These are phyloP conservation scores for Zostera marina DNA, from an alignment of 116 monocot species.

Conservation along the genomic window DNA sequence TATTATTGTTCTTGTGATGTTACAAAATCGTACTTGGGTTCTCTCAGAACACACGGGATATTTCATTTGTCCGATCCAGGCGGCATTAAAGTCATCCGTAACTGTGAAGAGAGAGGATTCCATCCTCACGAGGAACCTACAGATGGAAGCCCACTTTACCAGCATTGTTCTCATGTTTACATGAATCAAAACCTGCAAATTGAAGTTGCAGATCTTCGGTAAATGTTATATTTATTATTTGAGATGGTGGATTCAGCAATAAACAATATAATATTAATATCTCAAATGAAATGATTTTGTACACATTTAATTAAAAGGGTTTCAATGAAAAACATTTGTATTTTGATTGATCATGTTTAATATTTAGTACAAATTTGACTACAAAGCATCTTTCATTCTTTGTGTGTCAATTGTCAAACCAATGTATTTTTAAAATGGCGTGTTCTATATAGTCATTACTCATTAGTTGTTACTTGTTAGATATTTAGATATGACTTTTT, in stretches of 20 bases:
- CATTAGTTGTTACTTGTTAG: too few relatives aligned
- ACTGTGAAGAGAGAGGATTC: slow-evolving; percentile 76
- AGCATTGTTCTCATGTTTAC: slow-evolving; percentile 88
- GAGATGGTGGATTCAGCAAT: too few relatives aligned
- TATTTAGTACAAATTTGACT: too few relatives aligned
- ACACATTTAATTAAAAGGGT: too few relatives aligned
- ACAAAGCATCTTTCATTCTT: too few relatives aligned
- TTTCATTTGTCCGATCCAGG: slow-evolving; percentile 91
- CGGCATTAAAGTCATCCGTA: slow-evolving; percentile 74
- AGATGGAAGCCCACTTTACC: slow-evolving; percentile 77
- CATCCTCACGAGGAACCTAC: slow-evolving; percentile 87
- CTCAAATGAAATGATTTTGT: too few relatives aligned
- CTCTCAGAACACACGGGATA: slow-evolving; percentile 75
- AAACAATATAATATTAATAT: too few relatives aligned
- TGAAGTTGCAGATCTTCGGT: slow-evolving; percentile 70
- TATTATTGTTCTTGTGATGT: not conserved
- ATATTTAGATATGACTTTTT: too few relatives aligned
- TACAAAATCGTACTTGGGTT: not conserved
- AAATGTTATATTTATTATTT: not conserved
- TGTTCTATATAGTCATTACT: too few relatives aligned
- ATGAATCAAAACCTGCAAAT: slow-evolving; percentile 60
- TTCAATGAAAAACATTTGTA: not conserved
- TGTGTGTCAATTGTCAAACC: too few relatives aligned
- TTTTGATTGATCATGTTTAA: not conserved
- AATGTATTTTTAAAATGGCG: too few relatives aligned